phyloP scores from a whole-genome alignment of 2,329 filamentous ascomycete species.

The Aspergillus ochraceus region DNA sequence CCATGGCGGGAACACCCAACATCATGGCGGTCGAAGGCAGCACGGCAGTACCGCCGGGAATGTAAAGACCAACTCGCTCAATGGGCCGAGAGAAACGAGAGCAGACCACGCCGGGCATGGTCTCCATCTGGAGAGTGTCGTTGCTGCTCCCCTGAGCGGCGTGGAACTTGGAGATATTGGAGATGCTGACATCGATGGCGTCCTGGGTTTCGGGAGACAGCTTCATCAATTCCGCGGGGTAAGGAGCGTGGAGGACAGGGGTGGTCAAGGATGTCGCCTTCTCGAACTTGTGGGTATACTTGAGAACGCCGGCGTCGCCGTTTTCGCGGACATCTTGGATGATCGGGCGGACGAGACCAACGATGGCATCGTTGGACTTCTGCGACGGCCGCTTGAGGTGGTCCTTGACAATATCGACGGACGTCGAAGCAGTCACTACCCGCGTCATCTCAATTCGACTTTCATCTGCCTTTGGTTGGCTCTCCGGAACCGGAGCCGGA shows the following conservation, averaged over 20 bases:
- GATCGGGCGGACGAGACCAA: conserved; percentile 87
- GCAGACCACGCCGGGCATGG: conserved; percentile 95
- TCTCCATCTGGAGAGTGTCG: conserved; percentile 82
- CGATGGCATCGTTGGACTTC: conserved; percentile 89
- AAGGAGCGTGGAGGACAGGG: conserved; percentile 86
- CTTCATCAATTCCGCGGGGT: conserved; percentile 81
- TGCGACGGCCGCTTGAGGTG: conserved; percentile 87
- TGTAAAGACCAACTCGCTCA: conserved; percentile 92
- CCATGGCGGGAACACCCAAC: conserved; percentile 96
- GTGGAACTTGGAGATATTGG: conserved; percentile 95
- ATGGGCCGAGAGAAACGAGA: conserved; percentile 91
- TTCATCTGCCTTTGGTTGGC: conserved; percentile 35
- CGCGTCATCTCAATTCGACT: conserved; percentile 79
- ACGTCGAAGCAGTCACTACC: conserved; percentile 66
- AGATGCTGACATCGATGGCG: conserved; percentile 90
- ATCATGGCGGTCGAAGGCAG: conserved; percentile 95
- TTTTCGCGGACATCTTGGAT: conserved; percentile 80
- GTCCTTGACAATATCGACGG: conserved; percentile 65
- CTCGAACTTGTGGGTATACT: conserved; percentile 97
- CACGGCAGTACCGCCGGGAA: conserved; percentile 95
- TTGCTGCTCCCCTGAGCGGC: conserved; percentile 78
- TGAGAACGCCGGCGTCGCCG: conserved; percentile 84
- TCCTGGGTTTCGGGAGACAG: conserved; percentile 78
- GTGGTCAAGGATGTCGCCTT: conserved; percentile 89
- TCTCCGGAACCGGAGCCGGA: conserved; percentile 46